A percentile compares a stretch with the other conserved stretches of the same genome.
Conservation (phyloP, 1,139 yeast species). For the Candida pseudoviswanathii region DNA sequence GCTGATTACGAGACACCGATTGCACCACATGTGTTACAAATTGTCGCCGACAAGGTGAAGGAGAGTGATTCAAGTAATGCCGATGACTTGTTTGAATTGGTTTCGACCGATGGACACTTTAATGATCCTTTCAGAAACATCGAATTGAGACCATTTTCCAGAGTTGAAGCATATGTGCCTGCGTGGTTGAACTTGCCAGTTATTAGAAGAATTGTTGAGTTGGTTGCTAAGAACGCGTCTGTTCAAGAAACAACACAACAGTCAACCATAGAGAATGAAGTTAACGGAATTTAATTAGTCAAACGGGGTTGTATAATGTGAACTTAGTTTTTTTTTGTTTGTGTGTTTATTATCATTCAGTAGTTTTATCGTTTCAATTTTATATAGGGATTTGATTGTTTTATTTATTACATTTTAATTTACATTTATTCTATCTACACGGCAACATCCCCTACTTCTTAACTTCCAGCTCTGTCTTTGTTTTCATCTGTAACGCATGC, state of each 20-base stretch:
- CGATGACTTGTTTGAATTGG: slow-evolving; percentile 69
- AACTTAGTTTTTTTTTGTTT: not conserved
- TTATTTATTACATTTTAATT: slow-evolving; percentile 2
- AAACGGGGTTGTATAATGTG: slow-evolving; percentile 3
- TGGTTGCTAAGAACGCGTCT: slow-evolving; percentile 80
- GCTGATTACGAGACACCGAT: slow-evolving; percentile 97
- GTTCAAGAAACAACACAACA: slow-evolving; percentile 35
- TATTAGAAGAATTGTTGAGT: slow-evolving; percentile 83
- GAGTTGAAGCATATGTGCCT: slow-evolving; percentile 96
- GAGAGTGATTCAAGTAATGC: slow-evolving; percentile 56
- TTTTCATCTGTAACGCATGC: slow-evolving; percentile 87
- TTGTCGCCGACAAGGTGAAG: slow-evolving; percentile 84
- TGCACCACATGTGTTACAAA: slow-evolving; percentile 78
- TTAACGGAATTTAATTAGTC: slow-evolving; percentile 7
- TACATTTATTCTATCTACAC: not conserved
- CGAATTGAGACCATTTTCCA: slow-evolving; percentile 80
- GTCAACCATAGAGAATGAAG: slow-evolving; percentile 13
- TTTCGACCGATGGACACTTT: slow-evolving; percentile 79
- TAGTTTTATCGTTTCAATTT: not conserved
- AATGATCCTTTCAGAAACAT: slow-evolving; percentile 87
- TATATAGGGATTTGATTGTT: slow-evolving; percentile 4
- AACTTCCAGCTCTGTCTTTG: slow-evolving; percentile 73
- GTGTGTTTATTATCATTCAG: slow-evolving; percentile 1
- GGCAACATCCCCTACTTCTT: slow-evolving; percentile 22
- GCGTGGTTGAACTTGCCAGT: slow-evolving; percentile 91